These are phyloP conservation scores for Kregervanrija delftensis DNA, from an alignment of 805 yeast genomes.

Conservation along the genomic window DNA sequence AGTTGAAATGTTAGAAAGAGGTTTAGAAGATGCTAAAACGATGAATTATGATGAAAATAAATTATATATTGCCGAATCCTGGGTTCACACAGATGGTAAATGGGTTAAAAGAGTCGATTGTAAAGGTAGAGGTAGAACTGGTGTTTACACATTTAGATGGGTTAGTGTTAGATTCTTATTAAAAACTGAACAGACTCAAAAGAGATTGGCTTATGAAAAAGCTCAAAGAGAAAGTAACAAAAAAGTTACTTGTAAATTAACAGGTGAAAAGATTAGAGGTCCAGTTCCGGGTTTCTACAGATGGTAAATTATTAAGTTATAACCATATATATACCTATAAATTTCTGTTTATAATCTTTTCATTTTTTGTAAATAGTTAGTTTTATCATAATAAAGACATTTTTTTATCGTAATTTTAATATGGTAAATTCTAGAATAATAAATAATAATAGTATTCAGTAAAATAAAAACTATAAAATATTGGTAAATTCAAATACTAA, in stretches of 20 bases:
- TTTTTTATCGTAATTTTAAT: too few relatives aligned
- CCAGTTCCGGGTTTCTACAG: slow-evolving; percentile 44
- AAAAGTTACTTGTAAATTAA: slow-evolving; percentile 36
- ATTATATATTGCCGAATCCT: slow-evolving; percentile 69
- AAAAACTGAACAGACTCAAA: slow-evolving; percentile 56
- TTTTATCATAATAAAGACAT: too few relatives aligned
- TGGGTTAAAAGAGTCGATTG: slow-evolving; percentile 66
- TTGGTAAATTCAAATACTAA: background rate
- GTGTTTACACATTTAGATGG: slow-evolving; percentile 67
- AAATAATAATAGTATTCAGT: background rate
- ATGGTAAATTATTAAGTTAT: slow-evolving; percentile 32
- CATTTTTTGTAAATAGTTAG: too few relatives aligned
- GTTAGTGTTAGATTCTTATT: slow-evolving; percentile 77
- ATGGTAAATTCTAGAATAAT: background rate
- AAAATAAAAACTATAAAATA: background rate
- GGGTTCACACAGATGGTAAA: slow-evolving; percentile 88
- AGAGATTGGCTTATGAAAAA: slow-evolving; percentile 55
- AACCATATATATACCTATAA: too few relatives aligned
- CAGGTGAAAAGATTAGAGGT: slow-evolving; percentile 41
- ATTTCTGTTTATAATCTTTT: too few relatives aligned
- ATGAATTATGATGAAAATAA: slow-evolving; percentile 54
- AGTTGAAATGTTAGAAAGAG: slow-evolving; percentile 66
- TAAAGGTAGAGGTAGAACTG: slow-evolving; percentile 88
- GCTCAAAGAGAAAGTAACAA: slow-evolving; percentile 41
- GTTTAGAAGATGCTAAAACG: slow-evolving; percentile 59